Base-by-base conservation (phyloP, 805 yeast species). In the Nakazawaea anatomiae region DNA sequence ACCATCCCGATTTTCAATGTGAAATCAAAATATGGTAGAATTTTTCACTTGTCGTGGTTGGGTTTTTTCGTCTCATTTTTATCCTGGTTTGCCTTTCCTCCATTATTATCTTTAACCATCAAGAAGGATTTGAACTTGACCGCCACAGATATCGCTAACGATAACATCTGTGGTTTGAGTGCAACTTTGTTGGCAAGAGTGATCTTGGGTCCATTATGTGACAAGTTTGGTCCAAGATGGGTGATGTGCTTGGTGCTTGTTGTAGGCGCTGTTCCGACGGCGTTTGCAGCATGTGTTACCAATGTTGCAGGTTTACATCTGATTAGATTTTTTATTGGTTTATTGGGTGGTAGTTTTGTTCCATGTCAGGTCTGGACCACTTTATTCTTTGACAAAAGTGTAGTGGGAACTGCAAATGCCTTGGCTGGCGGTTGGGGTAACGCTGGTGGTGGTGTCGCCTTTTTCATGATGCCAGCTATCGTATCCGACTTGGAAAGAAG, bases 11-110 rank as follows among this genome's bases (percentile, higher is more conserved):
- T 64, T 6, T 53, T 64, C n/a, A 63, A 64, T 42, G 57, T 58
- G 6, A 28, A 55, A n/a, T 55, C 60, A 27, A 38, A 54, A 28
- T 63, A 59, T 46, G 62, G 62, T 1, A 49, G 66, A 38, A 44
- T 50, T 45, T 64, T 64, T 48, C 60, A 61, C 44, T 53, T 64
- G 3, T 57, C 65, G 3, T 64, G 68, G 68, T 47, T 64, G n/a
- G 63, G 64, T 2, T 64, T 64, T 47, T 60, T 63, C 51, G 64
- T 62, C 6, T 61, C 62, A 6, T 64, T 64, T 48, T 52, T 64
- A 1, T 61, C 66, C 8, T 64, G 68, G 68, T 64, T 64, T 54
- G 67, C 66, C 2, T 62, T 64, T 50, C 66, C 68, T 11, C 68
- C 68, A 18, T 53, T 64, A 30, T 41, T 64, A n/a, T 54, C 59